A percentile compares a stretch with the other conserved stretches of the same genome.
Evolutionary conservation across 352 stramenopile genomes (phyloP).

Genomic region (Elongisporangium undulatum): DNA sequence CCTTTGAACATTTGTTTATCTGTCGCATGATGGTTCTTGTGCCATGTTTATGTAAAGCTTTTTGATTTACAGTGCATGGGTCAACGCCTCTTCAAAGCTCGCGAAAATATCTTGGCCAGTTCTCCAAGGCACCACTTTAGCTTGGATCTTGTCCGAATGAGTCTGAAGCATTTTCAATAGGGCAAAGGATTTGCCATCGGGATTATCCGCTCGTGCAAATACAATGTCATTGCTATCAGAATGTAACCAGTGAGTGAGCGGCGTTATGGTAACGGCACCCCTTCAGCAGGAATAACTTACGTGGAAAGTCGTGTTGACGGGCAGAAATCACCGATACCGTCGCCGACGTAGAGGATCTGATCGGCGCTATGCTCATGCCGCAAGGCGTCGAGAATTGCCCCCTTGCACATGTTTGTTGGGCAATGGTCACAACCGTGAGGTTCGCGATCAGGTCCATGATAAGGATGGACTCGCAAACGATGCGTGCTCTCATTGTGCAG

Average conservation of each 20-base stretch:
- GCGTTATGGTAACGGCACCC: not conserved
- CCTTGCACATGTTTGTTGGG: slow-evolving; percentile 83
- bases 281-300: slow-evolving; percentile 18
- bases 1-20: not conserved
- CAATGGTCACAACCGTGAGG: slow-evolving; percentile 58
- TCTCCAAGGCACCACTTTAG: slow-evolving; percentile 50
- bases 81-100: slow-evolving; percentile 24
- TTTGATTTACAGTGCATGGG: not conserved
- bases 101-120: slow-evolving; percentile 60
- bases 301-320: slow-evolving; percentile 44
- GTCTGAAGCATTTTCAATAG: slow-evolving; percentile 46
- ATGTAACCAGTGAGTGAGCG: not conserved
- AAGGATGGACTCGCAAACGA: slow-evolving; percentile 52
- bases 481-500: slow-evolving; percentile 7
- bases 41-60: not conserved
- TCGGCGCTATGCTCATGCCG: slow-evolving; percentile 22
- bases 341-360: slow-evolving; percentile 66
- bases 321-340: slow-evolving; percentile 71
- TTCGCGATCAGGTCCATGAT: slow-evolving; percentile 24
- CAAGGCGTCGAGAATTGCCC: slow-evolving; percentile 52
- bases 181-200: slow-evolving; percentile 38
- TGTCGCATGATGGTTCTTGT: not conserved
- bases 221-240: slow-evolving; percentile 42
- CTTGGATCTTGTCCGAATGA: slow-evolving; percentile 28
- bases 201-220: slow-evolving; percentile 55